Evolutionary conservation across 805 yeast species (phyloP).

Genomic region (Hanseniaspora lachancei): DNA sequence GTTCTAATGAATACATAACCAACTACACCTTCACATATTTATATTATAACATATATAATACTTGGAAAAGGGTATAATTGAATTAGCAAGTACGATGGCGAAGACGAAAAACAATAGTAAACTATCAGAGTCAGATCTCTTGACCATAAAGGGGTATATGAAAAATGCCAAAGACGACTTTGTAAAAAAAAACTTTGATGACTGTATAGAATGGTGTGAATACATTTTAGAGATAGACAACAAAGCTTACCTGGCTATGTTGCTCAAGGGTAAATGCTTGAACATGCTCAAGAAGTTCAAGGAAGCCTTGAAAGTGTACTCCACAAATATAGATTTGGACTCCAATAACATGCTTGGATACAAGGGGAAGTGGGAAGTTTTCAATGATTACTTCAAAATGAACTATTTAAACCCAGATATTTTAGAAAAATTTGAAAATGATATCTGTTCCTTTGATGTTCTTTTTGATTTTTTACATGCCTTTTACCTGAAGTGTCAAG

Average conservation of each 20-base stretch:
- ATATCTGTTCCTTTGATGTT: conserved; percentile 31
- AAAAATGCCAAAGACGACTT: conserved; percentile 43
- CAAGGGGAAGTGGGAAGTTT: conserved; percentile 59
- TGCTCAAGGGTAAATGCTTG: conserved; percentile 60
- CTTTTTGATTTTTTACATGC: conserved; percentile 34
- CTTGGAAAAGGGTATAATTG: too few species aligned
- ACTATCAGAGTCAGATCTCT: conserved; percentile 13
- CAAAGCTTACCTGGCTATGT: conserved; percentile 48
- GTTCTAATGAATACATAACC: too few species aligned
- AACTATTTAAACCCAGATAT: conserved; percentile 13
- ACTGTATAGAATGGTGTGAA: conserved; percentile 43
- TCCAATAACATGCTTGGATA: conserved; percentile 51
- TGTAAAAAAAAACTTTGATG: conserved; percentile 44
- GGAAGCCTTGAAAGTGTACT: conserved; percentile 34
- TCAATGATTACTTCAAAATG: conserved; percentile 14
- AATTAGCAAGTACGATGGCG: background rate
- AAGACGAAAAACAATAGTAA: background rate
- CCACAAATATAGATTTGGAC: conserved; percentile 37
- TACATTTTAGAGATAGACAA: conserved; percentile 46
- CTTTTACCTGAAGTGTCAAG: conserved; percentile 27
- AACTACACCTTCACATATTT: too few species aligned
- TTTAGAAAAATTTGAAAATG: conserved; percentile 27
- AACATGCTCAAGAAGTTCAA: conserved; percentile 32
- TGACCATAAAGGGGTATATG: conserved; percentile 28
- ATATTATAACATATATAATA: too few species aligned